phyloP scores from a whole-genome alignment of 805 yeast genomes.

The Ogataea corticis region DNA sequence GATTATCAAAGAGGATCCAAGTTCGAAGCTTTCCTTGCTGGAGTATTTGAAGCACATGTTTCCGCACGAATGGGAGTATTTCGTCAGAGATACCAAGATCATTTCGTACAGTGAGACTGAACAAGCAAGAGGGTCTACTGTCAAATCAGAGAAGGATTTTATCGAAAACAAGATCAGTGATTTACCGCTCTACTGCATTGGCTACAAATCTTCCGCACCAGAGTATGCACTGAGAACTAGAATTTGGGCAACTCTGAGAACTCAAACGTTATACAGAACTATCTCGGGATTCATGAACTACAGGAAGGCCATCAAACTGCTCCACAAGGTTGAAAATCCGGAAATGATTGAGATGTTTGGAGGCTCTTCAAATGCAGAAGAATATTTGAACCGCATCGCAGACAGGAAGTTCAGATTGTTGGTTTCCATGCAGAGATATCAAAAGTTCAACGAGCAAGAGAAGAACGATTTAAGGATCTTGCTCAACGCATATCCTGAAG shows the following conservation, averaged over 20 bases:
- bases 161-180: slow-evolving; percentile 52
- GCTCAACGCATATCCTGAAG: slow-evolving; percentile 70
- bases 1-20: slow-evolving; percentile 45
- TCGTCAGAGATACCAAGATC: slow-evolving; percentile 73
- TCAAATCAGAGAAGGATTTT: slow-evolving; percentile 36
- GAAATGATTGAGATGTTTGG: slow-evolving; percentile 46
- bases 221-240: slow-evolving; percentile 70
- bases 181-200: slow-evolving; percentile 69
- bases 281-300: slow-evolving; percentile 84
- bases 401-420: slow-evolving; percentile 76
- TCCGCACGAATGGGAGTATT: slow-evolving; percentile 77
- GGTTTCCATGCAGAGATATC: slow-evolving; percentile 85
- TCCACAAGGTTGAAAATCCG: slow-evolving; percentile 67
- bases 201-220: slow-evolving; percentile 67
- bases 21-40: slow-evolving; percentile 56
- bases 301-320: slow-evolving; percentile 65
- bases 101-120: slow-evolving; percentile 58
- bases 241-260: slow-evolving; percentile 82
- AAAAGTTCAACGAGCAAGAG: slow-evolving; percentile 65
- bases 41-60: slow-evolving; percentile 76
- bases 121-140: slow-evolving; percentile 29
- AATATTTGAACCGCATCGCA: slow-evolving; percentile 72
- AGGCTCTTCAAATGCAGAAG: slow-evolving; percentile 47
- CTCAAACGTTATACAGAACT: slow-evolving; percentile 83
- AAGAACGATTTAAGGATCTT: slow-evolving; percentile 65